Base-by-base conservation (phyloP, 257 asterid genomes). In the Solanum peruvianum region DNA sequence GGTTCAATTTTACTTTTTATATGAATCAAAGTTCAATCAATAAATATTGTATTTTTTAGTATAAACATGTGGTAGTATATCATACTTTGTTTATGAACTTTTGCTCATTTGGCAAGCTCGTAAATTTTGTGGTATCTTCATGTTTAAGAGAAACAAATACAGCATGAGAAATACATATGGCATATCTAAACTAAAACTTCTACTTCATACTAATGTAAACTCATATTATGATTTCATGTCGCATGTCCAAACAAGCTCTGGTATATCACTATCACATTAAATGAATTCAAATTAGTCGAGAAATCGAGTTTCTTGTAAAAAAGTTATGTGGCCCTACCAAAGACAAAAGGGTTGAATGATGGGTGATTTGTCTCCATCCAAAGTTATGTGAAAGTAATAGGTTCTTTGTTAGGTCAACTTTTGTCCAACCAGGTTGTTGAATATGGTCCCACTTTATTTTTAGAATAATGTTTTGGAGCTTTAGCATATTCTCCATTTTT, bases 381-480 rank as follows among this genome's bases (percentile, higher is more conserved):
- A n/a, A 77, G 15, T 60, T 81, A 4, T 49, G 70, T 83, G 75
- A 83, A 5, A 60, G 75, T 25, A 35, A 83, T 13, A 14, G 37
- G 56, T 9, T 52, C 44, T 35, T 31, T 83, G n/a, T 64, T 41
- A 3, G 47, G 73, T 64, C 44, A 6, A 83, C 35, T 83, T 64
- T 83, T 39, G 11, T 39, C 71, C 12, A 56, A 45, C 29, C 12
- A 80, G 67, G 69, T 81, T 81, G 69, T 81, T 49, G 85, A 49
- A 21, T 39, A 81, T 29, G 85, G 85, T 31, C 85, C 85, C 20
- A 49, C 29, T 29, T 2, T 10, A 29, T 80, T 56, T 56, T 56
- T 80, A 21, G 69, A 47, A 80, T 80, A 80, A 25, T 47, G n/a
- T 29, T 73, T 80, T 80, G 29, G 45, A 81, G 69, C 69, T 81